phyloP scores from a whole-genome alignment of 2,329 filamentous ascomycete genomes.

The Orbilia ellipsospora region DNA sequence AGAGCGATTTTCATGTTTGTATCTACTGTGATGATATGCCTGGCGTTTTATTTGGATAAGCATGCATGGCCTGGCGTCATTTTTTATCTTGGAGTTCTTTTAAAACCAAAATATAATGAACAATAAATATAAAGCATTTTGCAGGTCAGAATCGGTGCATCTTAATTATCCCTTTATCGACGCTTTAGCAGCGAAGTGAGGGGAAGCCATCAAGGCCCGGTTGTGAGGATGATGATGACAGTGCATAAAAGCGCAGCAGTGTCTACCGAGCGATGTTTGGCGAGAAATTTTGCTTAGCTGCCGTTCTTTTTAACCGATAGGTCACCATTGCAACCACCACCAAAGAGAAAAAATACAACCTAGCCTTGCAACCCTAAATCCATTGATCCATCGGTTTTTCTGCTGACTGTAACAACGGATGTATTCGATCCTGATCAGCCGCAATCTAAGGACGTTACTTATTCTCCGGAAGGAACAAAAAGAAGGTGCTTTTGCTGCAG shows the following conservation, averaged over 20 bases:
- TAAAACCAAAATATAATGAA: background rate
- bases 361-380: conserved; percentile 34
- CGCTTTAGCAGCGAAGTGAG: no score
- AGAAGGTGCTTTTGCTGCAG: conserved; percentile 22
- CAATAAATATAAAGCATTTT: no score
- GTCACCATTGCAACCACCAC: background rate
- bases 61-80: conserved; percentile 55
- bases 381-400: conserved; percentile 50
- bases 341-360: conserved; percentile 11
- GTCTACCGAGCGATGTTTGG: background rate
- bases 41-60: conserved; percentile 34
- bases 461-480: conserved; percentile 31
- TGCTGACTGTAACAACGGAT: background rate
- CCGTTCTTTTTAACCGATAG: conserved; percentile 38
- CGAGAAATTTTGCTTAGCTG: background rate
- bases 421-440: conserved; percentile 36
- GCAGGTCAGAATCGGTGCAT: no score
- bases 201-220: no score
- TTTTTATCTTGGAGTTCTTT: conserved; percentile 11
- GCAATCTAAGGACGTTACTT: conserved; percentile 11
- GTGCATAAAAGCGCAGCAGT: no score
- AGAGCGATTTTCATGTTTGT: background rate
- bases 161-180: no score
- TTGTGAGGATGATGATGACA: no score
- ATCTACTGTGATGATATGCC: conserved; percentile 25